phyloP scores from a whole-genome alignment of 2,329 filamentous ascomycete genomes.

The Neophaeococcomyces aloes region DNA sequence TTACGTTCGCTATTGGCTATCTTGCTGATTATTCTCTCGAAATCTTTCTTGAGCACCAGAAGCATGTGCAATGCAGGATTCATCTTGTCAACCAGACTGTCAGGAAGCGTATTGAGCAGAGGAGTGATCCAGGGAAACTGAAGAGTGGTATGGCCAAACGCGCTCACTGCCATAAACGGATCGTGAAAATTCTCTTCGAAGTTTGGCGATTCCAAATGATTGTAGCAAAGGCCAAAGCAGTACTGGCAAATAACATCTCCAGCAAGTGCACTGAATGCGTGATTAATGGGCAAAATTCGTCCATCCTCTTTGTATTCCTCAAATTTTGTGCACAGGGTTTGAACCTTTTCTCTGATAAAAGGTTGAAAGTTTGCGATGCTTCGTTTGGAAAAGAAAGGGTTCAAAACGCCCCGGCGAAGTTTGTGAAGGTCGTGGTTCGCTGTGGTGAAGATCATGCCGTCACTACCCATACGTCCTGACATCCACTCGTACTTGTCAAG shows the following conservation, averaged over 20 bases:
- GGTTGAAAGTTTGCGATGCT: slow-evolving; percentile 22
- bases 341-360: slow-evolving; percentile 4
- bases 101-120: neutral
- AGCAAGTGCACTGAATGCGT: slow-evolving; percentile 4
- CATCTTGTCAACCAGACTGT: neutral
- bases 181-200: slow-evolving; percentile 5
- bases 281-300: slow-evolving; percentile 2
- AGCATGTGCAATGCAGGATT: neutral
- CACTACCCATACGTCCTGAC: neutral
- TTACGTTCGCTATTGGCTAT: slow-evolving; percentile 8
- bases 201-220: slow-evolving; percentile 1
- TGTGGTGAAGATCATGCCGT: slow-evolving; percentile 23
- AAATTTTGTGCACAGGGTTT: slow-evolving; percentile 1
- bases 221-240: slow-evolving; percentile 1
- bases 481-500: slow-evolving; percentile 10
- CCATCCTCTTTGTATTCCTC: neutral
- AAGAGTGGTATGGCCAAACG: slow-evolving; percentile 9
- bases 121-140: slow-evolving; percentile 4
- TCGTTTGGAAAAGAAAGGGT: slow-evolving; percentile 35
- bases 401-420: slow-evolving; percentile 31
- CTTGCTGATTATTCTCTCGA: slow-evolving; percentile 10
- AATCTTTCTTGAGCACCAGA: slow-evolving; percentile 5
- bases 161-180: slow-evolving; percentile 12
- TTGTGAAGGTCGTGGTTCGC: slow-evolving; percentile 34
- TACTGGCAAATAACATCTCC: slow-evolving; percentile 3